Base-by-base conservation (phyloP, 495 filamentous ascomycete genomes). In the Friedmanniomyces simplex region DNA sequence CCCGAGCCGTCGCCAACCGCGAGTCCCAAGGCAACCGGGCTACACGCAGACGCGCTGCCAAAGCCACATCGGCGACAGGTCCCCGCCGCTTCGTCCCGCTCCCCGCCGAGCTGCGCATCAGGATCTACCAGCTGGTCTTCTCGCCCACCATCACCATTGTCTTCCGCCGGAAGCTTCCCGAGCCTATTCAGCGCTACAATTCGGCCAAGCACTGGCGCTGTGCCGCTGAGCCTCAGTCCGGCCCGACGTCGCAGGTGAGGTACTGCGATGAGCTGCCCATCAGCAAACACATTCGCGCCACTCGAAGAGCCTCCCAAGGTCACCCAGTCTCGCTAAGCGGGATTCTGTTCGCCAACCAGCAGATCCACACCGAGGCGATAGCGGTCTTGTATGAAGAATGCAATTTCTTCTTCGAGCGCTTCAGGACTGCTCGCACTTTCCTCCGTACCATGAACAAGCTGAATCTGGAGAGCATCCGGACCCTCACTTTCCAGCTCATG, bases 81-180 rank as follows among this genome's bases (percentile, higher is more conserved):
- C 34, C 34, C 34, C 8, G 18, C 43, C 43, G 43, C 10, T 47
- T 50, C 6, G 25, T 50, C 11, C 7, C 20, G 5, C 25, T 50
- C 11, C 48, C 48, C 7, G 21, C 48, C 13, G 48, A 50, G 25
- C 25, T 50, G 13, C 20, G 48, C 11, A 50, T 14, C 48, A 25
- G 18, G 12, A 50, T 50, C 48, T 50, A 50, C 48, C 11, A 50
- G 26, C 48, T 26, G 6, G 18, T 50, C 48, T 50, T 50, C 48
- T 12, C 48, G 18, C 18, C 43, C 22, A 11, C 21, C 13, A 4
- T 50, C 5, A 50, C 26, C 4, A 22, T 50, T 10, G 21, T 50
- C 25, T 50, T 50, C 25, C 48, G 48, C 48, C 43, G 43, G 16
- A 37, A 37, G 34, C 34, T 37, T 8, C 8, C 8, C 34, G 34